A percentile compares a stretch with the other conserved stretches of the same genome.
These are phyloP conservation scores for Diaporthe sp. DNA, from an alignment of 2,329 filamentous ascomycete genomes.

Conservation along the genomic window DNA sequence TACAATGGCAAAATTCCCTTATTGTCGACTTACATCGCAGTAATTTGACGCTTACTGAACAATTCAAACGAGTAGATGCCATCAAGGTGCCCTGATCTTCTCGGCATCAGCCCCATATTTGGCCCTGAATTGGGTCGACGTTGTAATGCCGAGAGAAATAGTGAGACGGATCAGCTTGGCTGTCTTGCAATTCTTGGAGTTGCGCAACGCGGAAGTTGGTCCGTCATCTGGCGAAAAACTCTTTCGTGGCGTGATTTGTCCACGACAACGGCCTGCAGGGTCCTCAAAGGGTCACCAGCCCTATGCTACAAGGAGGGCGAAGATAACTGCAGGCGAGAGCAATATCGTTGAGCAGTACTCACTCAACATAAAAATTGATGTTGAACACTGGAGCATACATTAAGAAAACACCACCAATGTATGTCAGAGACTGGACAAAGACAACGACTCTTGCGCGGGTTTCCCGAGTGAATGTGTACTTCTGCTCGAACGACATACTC, in stretches of 20 bases:
- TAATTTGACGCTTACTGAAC: background rate
- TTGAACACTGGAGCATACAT: no score
- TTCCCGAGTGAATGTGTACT: no score
- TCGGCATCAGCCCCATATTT: slow-evolving; percentile 2
- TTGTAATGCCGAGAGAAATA: slow-evolving; percentile 13
- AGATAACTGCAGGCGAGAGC: background rate
- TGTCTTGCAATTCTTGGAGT: background rate
- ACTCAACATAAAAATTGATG: no score
- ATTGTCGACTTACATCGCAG: background rate
- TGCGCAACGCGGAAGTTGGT: no score
- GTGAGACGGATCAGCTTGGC: background rate
- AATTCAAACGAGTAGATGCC: background rate
- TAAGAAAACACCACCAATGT: no score
- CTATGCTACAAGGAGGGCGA: background rate
- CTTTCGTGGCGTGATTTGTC: no score
- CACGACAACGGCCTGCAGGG: background rate
- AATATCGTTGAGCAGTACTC: no score
- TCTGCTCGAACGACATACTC: no score
- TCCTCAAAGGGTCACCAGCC: background rate
- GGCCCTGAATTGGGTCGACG: background rate
- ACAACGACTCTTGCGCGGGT: no score
- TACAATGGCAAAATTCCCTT: no score
- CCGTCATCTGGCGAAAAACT: background rate
- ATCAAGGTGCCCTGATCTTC: slow-evolving; percentile 7
- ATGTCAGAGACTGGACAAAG: no score